Evolutionary conservation across 2,329 filamentous ascomycete genomes (phyloP), one percentile per base, ranked within the genome.

Genomic region (Alternaria tenuissima): DNA sequence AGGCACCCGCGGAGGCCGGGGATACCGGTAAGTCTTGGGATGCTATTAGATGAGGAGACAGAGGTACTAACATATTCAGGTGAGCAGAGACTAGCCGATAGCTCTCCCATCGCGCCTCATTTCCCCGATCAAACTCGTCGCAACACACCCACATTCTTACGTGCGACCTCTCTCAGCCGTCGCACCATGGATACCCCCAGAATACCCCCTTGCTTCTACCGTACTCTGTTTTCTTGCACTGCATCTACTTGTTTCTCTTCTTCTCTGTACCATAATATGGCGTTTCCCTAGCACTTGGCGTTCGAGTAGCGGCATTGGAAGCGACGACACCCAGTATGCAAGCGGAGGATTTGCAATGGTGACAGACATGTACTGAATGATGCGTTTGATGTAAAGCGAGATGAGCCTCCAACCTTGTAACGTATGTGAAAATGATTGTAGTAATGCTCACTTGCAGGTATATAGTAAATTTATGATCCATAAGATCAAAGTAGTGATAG

Each of bases 1-100:
- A 62, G 70, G 77, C 49, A 79, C 77, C 54, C 74, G 79, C 55
- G 76, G 77, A 58, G 74, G 79, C 55, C 46, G 44, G 26, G 80
- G 81, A 14, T 86, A 84, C 71, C 81, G 84, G 77, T 84, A 71
- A 79, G 83, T 84, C 20, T 1, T 44, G 2, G 4, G n/a, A 11
- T 4, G 5, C 7, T 18, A 2, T 9, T 7, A 0, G 3, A 0
- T 16, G 24, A 24, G 14, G 11, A 20, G 5, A 7, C 4, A n/a
- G 11, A 18, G 22, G n/a, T 43, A 34, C 48, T 61, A 28, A 61
- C 24, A 48, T 30, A 14, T 30, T 14, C 38, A 61, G 58, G 48
- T 61, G 36, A 61, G 22, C 53, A 41, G 36, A 52, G 30, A 42
- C 38, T 57, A n/a, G 20, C 22, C 32, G 52, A 5, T 14, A 52